Conservation (phyloP, 345 rosid genomes). For the Aquilaria malaccensis region DNA sequence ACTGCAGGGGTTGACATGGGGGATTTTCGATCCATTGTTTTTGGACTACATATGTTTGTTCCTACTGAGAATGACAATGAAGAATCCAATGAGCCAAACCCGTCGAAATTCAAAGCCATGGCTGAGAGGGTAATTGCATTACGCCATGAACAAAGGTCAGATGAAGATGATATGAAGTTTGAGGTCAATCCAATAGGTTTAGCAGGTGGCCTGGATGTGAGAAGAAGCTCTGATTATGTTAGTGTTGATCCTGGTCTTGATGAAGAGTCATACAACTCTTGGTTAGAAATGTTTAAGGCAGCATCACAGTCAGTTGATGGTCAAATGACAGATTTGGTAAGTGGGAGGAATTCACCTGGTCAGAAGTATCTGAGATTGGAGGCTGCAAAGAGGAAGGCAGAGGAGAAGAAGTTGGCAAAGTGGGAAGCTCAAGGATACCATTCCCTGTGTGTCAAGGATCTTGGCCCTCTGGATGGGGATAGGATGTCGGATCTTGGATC, state of each 20-base stretch:
- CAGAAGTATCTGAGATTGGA: conserved; percentile 43
- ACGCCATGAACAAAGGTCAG: conserved; percentile 31
- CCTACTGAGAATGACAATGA: conserved; percentile 33
- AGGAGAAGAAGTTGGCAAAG: conserved; percentile 57
- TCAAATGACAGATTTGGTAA: conserved; percentile 25
- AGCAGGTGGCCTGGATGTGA: conserved; percentile 14
- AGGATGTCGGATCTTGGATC: conserved; percentile 47
- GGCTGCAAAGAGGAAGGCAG: conserved; percentile 60
- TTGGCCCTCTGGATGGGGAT: conserved; percentile 36
- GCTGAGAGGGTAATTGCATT: conserved; percentile 60
- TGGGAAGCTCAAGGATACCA: conserved; percentile 77
- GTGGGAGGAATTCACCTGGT: conserved; percentile 35
- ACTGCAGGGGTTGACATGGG: conserved; percentile 32
- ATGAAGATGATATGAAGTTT: conserved; percentile 40
- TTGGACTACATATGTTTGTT: conserved; percentile 69
- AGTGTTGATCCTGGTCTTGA: conserved; percentile 51
- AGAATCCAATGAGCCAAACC: conserved; percentile 36
- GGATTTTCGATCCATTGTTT: conserved; percentile 63
- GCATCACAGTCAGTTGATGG: conserved; percentile 36
- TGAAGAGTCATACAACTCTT: conserved; percentile 75
- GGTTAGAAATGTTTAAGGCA: conserved; percentile 76
- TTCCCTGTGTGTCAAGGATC: conserved; percentile 60
- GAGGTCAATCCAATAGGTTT: conserved; percentile 37
- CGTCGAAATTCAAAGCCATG: conserved; percentile 49
- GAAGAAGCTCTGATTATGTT: conserved; percentile 24